Evolutionary conservation across 1,284 basidiomycete genomes (phyloP).

Genomic region (Trichosporon faecale): DNA sequence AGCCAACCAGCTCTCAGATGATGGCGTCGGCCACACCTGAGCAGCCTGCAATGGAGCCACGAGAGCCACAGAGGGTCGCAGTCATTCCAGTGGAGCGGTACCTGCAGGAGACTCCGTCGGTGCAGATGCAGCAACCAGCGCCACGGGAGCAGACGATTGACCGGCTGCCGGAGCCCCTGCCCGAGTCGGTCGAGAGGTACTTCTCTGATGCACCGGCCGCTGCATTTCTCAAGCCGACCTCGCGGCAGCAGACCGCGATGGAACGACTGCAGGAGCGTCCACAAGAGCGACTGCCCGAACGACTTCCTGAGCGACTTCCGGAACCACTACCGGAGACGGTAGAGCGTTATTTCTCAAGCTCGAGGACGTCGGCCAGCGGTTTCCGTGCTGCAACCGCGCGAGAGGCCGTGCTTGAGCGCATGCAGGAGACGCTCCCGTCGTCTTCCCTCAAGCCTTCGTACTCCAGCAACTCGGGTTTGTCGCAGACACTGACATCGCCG

Average conservation of each 20-base stretch:
- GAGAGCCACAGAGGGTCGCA: not conserved
- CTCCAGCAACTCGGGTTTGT: not conserved
- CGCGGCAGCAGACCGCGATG: not conserved
- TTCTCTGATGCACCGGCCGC: not conserved
- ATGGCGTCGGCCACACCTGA: not conserved
- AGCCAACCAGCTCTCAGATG: not conserved
- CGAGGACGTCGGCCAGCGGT: not conserved
- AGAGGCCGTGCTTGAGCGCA: not conserved
- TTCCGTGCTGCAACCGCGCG: not conserved
- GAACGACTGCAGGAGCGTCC: not conserved
- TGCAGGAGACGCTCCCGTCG: not conserved
- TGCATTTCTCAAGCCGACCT: not conserved
- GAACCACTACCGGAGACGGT: not conserved
- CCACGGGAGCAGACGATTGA: not conserved
- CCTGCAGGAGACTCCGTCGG: not conserved
- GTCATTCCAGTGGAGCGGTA: not conserved
- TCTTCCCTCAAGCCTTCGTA: not conserved
- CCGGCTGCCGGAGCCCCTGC: not conserved
- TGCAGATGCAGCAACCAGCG: not conserved
- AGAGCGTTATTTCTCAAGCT: not conserved
- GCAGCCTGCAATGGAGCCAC: not conserved
- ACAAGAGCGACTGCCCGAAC: not conserved
- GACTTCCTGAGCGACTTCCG: not conserved
- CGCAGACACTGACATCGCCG: not conserved
- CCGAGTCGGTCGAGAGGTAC: not conserved